Base-by-base conservation (phyloP, 805 yeast genomes). In the Candida ponderosae region DNA sequence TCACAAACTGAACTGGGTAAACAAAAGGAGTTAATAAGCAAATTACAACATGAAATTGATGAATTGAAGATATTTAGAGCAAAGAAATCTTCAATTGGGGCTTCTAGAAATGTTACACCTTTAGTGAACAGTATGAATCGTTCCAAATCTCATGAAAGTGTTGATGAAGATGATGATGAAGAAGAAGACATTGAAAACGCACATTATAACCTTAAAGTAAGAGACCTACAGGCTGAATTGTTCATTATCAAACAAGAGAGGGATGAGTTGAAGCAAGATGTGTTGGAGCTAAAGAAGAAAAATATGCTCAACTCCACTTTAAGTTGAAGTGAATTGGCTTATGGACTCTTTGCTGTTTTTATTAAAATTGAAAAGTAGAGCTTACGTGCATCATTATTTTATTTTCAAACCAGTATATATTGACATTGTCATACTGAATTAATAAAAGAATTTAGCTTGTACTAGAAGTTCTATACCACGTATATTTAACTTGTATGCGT, bases 191-290 rank as follows among this genome's bases (percentile, higher is more conserved):
- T 60, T 36, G 57, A 57, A 28, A 59, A 62, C 38, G 70, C 83
- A 33, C 87, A 81, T 45, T 83, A 72, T 51, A 82, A 78, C 43
- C 69, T 86, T 64, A 83, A 80, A 59, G 71, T 87, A 32, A 78
- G 83, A 48, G 95, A 87, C 48, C 62, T 87, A 48, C 84, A 85
- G 51, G 95, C 95, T 4, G 95, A 86, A 54, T 65, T 87, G 45
- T 81, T 73, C 50, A 82, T 87, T 39, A 71, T 81, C 45, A 79
- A 78, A 50, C 90, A 86, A 59, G 96, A 87, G 59, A 72, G 94
- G 45, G 93, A 87, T 52, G 82, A 79, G 48, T 64, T 84, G 56
- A 80, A 76, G 51, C 81, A 76, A 18, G 78, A 70, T 40, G 73
- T 79, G 14, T 54, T 75, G 24, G 48, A 65, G 0, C 61, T 81